Evolutionary conservation across 2,329 filamentous ascomycete genomes (phyloP).

Genomic region (Zasmidium cellare): DNA sequence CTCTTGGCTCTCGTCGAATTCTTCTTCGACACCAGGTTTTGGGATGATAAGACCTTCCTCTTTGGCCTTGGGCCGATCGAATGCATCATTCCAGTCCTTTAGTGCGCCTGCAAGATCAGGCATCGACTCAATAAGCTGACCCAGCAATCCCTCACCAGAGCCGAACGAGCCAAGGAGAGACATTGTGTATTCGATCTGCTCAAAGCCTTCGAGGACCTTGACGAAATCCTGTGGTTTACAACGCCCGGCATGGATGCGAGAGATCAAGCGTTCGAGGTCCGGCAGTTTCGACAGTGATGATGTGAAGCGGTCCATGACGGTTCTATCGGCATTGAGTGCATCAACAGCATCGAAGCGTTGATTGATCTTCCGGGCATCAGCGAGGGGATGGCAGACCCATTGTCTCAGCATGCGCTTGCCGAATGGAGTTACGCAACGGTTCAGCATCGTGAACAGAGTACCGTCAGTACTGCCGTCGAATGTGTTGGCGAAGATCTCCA

Average conservation of each 20-base stretch:
- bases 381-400: conserved; percentile 95
- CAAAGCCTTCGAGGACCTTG: conserved; percentile 89
- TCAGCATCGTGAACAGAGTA: conserved; percentile 86
- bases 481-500: conserved; percentile 95
- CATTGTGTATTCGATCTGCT: conserved; percentile 96
- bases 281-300: conserved; percentile 88
- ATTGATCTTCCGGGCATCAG: conserved; percentile 84
- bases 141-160: conserved; percentile 78
- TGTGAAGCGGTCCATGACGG: conserved; percentile 81
- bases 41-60: conserved; percentile 82
- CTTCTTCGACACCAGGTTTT: conserved; percentile 81
- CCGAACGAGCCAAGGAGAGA: conserved; percentile 71
- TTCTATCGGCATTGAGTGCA: conserved; percentile 79
- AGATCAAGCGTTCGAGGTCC: conserved; percentile 90
- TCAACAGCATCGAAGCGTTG: conserved; percentile 93
- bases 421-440: conserved; percentile 93
- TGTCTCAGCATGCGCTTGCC: conserved; percentile 94
- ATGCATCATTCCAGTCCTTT: conserved; percentile 85
- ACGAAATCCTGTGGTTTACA: conserved; percentile 92
- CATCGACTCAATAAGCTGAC: conserved; percentile 80
- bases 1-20: conserved; percentile 83
- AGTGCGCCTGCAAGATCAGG: conserved; percentile 75
- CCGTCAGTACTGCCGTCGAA: conserved; percentile 83
- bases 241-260: conserved; percentile 86
- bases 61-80: conserved; percentile 77